A percentile compares a stretch with the other conserved stretches of the same genome.
These are phyloP conservation scores for Phlegmacium glaucopus DNA, from an alignment of 768 basidiomycete genomes.

Conservation along the genomic window DNA sequence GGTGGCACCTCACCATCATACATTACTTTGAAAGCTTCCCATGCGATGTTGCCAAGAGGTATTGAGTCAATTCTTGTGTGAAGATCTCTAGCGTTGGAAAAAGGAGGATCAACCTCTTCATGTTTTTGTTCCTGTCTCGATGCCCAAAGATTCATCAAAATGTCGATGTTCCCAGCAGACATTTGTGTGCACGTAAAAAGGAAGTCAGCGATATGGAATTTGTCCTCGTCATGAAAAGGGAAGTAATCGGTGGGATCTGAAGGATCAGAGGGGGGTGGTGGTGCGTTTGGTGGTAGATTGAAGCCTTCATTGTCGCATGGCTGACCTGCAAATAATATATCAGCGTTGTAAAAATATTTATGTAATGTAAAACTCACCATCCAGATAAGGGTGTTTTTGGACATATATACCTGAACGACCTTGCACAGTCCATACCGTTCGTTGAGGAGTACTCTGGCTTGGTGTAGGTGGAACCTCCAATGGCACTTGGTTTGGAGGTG, in stretches of 20 bases:
- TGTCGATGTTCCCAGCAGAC: conserved; percentile 16
- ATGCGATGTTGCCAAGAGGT: conserved; percentile 29
- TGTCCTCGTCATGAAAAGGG: not conserved
- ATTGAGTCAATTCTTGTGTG: too few relatives aligned
- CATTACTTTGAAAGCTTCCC: conserved; percentile 26
- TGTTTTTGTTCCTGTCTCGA: not conserved
- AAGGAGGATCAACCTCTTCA: conserved; percentile 20
- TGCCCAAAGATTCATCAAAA: conserved; percentile 19
- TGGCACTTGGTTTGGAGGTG: not conserved
- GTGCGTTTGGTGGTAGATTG: not conserved
- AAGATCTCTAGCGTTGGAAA: conserved; percentile 24
- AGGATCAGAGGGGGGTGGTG: not conserved
- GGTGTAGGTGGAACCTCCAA: not conserved
- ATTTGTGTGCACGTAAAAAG: conserved; percentile 11
- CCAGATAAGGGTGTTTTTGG: not conserved
- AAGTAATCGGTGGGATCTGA: not conserved
- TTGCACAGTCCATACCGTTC: not conserved
- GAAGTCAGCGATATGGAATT: conserved; percentile 13
- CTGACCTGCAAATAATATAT: not conserved
- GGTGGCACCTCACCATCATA: conserved; percentile 22
- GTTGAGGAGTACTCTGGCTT: not conserved
- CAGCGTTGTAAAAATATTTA: not conserved
- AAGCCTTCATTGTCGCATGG: not conserved
- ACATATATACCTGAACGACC: not conserved
- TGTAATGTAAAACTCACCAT: not conserved